Conservation (phyloP, 108 stramenopile genomes). For the Cyclotella kingstonii region DNA sequence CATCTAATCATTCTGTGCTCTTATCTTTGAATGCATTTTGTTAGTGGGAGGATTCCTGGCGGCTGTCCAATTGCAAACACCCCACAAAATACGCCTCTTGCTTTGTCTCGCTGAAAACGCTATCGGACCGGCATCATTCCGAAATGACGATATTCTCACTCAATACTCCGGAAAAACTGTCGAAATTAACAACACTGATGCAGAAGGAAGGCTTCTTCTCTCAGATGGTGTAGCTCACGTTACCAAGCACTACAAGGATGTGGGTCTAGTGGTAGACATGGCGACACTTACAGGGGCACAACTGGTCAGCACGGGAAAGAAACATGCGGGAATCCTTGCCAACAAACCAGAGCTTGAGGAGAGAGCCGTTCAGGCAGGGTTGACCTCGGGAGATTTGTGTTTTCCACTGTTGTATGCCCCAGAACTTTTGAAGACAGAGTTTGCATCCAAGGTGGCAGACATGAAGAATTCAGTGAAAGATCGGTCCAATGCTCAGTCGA, state of each 20-base stretch:
- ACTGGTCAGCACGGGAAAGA: constrained; percentile 68
- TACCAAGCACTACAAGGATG: constrained; percentile 51
- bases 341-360: constrained; percentile 70
- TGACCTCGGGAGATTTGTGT: constrained; percentile 63
- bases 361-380: constrained; percentile 46
- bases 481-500: constrained; percentile 74
- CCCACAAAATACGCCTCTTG: constrained; percentile 46
- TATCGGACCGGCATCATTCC: constrained; percentile 65
- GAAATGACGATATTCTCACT: constrained; percentile 78
- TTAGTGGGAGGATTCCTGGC: constrained; percentile 63
- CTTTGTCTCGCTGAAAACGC: constrained; percentile 86
- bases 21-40: not conserved
- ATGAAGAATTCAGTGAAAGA: constrained; percentile 89
- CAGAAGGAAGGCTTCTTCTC: constrained; percentile 82
- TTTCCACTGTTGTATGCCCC: constrained; percentile 80
- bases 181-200: constrained; percentile 91
- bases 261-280: constrained; percentile 53
- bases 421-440: constrained; percentile 58
- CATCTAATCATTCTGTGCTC: not conserved
- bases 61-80: constrained; percentile 32
- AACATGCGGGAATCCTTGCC: constrained; percentile 71
- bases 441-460: constrained; percentile 61
- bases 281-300: constrained; percentile 92
- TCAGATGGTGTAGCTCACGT: constrained; percentile 79
- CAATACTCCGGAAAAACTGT: constrained; percentile 87